These are phyloP conservation scores for Dendrostoma leiphaemia DNA, from an alignment of 2,329 filamentous ascomycete genomes.

Conservation along the genomic window DNA sequence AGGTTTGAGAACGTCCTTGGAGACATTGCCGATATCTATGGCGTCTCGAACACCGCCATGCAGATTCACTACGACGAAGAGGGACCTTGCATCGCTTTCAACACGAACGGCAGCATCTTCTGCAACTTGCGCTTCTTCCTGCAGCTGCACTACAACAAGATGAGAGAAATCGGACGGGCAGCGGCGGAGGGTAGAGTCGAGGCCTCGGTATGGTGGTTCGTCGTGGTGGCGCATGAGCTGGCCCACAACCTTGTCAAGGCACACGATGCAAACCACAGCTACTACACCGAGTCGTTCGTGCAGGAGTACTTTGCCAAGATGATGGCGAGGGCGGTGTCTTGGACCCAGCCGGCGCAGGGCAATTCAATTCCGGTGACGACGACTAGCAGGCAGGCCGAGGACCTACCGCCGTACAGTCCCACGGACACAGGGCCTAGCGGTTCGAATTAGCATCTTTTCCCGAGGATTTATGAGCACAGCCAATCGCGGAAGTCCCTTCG, in stretches of 20 bases:
- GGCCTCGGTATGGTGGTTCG: constrained; percentile 85
- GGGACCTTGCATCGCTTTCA: constrained; percentile 89
- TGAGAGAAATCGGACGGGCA: constrained; percentile 26
- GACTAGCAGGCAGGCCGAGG: constrained; percentile 1
- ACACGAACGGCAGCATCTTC: constrained; percentile 81
- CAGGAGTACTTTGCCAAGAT: constrained; percentile 74
- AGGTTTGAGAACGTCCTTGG: constrained; percentile 67
- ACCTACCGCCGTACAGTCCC: constrained; percentile 18
- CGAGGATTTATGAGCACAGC: background rate
- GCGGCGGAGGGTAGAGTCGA: constrained; percentile 51
- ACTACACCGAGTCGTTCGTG: constrained; percentile 80
- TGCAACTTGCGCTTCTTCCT: constrained; percentile 89
- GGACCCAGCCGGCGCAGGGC: constrained; percentile 22
- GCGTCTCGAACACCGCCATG: constrained; percentile 63
- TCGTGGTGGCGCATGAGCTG: constrained; percentile 92
- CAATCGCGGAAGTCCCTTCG: no score
- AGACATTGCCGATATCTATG: constrained; percentile 71
- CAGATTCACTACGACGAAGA: constrained; percentile 85
- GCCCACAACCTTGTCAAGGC: constrained; percentile 85
- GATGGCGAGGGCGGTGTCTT: constrained; percentile 50
- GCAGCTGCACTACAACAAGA: constrained; percentile 65
- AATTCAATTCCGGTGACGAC: background rate
- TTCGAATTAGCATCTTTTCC: background rate
- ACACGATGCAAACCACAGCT: constrained; percentile 79
- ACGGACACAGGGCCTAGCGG: background rate